A percentile compares a stretch with the other conserved stretches of the same genome.
These are phyloP conservation scores for Psilocybe azurescens DNA, from an alignment of 768 basidiomycete genomes.

Conservation along the genomic window DNA sequence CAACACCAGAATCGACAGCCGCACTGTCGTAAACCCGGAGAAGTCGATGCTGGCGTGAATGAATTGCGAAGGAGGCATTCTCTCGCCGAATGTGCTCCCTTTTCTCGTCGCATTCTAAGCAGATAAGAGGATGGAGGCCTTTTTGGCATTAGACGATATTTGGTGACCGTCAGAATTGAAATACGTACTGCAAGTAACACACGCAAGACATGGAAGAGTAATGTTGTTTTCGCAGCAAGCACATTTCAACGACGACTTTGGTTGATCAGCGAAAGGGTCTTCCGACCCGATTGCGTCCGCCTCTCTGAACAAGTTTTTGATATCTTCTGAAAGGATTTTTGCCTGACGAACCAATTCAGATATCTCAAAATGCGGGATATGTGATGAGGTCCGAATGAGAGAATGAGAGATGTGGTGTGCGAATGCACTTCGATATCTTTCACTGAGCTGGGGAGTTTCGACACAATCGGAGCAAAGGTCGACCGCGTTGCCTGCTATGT, in stretches of 20 bases:
- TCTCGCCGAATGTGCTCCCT: neutral
- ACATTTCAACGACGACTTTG: conserved; percentile 7
- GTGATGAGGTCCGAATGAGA: conserved; percentile 11
- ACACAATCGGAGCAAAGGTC: conserved; percentile 22
- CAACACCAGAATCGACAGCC: conserved; percentile 1
- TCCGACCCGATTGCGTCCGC: neutral
- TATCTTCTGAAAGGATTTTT: conserved; percentile 10
- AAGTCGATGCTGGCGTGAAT: conserved; percentile 9
- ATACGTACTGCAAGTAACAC: conserved; percentile 12
- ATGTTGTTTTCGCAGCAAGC: conserved; percentile 11
- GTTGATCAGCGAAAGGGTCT: neutral
- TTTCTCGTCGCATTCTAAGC: conserved; percentile 11
- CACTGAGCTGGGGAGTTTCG: conserved; percentile 1
- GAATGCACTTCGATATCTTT: neutral
- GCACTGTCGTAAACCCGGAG: conserved; percentile 11
- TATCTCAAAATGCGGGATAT: conserved; percentile 11
- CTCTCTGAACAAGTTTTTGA: conserved; percentile 17
- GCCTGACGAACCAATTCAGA: conserved; percentile 10
- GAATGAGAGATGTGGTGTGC: conserved; percentile 16
- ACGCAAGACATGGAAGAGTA: conserved; percentile 14
- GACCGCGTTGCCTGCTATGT: conserved; percentile 4
- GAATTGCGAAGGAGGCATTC: neutral
- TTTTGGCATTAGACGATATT: neutral
- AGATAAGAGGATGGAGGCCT: conserved; percentile 12
- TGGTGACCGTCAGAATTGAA: neutral